Percentiles rank a stretch among this genome's conserved stretches.
Evolutionary conservation across 306 rosid genomes (phyloP).

Genomic region (Cucumis hystrix): DNA sequence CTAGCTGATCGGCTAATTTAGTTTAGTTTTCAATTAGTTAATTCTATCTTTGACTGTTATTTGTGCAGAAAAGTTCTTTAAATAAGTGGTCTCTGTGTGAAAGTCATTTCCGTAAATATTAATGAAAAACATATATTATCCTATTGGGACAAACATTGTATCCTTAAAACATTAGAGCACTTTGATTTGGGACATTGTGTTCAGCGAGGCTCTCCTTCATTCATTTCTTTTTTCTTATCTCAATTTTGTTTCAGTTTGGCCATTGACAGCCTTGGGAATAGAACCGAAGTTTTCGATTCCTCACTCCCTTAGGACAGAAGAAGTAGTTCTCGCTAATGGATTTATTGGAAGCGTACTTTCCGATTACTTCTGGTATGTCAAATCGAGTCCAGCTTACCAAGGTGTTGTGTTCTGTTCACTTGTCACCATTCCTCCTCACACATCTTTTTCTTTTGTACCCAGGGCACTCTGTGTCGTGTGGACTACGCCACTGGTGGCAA

Average conservation of each 20-base stretch:
- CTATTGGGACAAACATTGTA: neutral
- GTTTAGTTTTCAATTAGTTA: neutral
- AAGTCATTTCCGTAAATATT: neutral
- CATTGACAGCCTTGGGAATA: conserved; percentile 82
- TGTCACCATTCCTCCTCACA: conserved; percentile 1
- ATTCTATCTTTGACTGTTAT: neutral
- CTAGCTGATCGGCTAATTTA: neutral
- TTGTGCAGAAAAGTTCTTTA: neutral
- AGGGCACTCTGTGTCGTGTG: conserved; percentile 98
- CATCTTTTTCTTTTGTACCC: conserved; percentile 12
- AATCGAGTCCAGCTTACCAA: neutral
- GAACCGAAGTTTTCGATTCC: conserved; percentile 90
- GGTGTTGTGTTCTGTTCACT: conserved; percentile 3
- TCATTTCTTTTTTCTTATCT: neutral
- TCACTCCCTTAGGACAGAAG: conserved; percentile 61
- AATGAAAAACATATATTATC: neutral
- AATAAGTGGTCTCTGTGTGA: neutral
- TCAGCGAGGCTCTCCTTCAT: neutral
- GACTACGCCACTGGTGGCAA: conserved; percentile 98
- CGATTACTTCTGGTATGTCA: conserved; percentile 76
- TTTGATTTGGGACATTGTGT: neutral
- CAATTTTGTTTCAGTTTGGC: conserved; percentile 55
- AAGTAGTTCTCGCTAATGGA: conserved; percentile 90
- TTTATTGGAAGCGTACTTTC: conserved; percentile 91
- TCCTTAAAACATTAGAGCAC: neutral